A percentile compares a stretch with the other conserved stretches of the same genome.
Evolutionary conservation across 331 rosid species (phyloP).

Genomic region (Rhamnella rubrinervis): DNA sequence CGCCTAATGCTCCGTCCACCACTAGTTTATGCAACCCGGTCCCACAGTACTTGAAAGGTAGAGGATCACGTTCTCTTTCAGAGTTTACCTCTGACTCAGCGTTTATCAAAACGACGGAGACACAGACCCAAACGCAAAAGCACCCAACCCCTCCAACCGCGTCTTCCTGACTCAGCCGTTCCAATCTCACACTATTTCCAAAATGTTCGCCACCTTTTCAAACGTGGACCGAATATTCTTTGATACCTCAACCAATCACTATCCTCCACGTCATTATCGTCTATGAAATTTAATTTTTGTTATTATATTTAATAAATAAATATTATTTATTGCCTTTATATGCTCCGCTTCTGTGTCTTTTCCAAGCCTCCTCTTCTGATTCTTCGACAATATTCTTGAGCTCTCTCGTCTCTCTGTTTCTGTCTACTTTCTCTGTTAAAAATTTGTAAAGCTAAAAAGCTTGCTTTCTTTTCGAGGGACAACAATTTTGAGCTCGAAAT

Average conservation of each 20-base stretch:
- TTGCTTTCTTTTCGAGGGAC: no score
- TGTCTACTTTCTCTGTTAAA: not conserved
- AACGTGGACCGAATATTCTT: conserved; percentile 29
- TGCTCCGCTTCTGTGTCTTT: not conserved
- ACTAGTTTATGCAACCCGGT: no score
- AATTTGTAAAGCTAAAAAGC: no score
- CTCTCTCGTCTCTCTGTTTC: not conserved
- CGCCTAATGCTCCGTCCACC: conserved; percentile 19
- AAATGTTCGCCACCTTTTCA: conserved; percentile 14
- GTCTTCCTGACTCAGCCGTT: conserved; percentile 17
- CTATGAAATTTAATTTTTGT: not conserved
- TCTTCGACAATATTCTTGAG: not conserved
- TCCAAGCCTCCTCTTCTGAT: not conserved
- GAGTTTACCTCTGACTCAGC: conserved; percentile 1
- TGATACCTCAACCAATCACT: not conserved
- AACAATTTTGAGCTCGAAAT: not conserved
- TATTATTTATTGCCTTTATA: conserved; percentile 3
- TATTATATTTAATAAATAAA: no score
- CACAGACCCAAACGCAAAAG: no score
- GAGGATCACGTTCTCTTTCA: not conserved
- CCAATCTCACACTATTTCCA: not conserved
- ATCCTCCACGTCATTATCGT: conserved; percentile 22
- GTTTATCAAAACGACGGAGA: no score
- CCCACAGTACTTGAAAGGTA: no score
- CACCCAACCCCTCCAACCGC: not conserved